Evolutionary conservation across 1,139 yeast genomes (phyloP).

Genomic region (Suhomyces wounanorum): DNA sequence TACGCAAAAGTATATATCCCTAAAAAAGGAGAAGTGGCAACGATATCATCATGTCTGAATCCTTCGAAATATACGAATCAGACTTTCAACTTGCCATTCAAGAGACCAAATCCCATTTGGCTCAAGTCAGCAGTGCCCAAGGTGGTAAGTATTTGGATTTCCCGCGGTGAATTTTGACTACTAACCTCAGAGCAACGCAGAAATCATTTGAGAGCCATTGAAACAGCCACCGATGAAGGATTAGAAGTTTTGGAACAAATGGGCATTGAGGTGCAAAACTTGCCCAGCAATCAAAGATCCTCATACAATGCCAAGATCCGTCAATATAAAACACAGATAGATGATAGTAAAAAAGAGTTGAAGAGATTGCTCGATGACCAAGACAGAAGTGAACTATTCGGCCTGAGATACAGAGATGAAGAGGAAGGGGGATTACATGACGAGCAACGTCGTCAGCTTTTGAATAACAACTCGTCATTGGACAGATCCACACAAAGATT

Average conservation of each 20-base stretch:
- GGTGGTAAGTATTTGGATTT: constrained; percentile 46
- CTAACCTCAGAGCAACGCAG: constrained; percentile 30
- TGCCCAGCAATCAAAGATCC: constrained; percentile 71
- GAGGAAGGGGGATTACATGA: constrained; percentile 45
- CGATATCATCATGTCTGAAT: constrained; percentile 48
- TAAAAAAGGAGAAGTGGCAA: constrained; percentile 8
- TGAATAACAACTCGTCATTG: constrained; percentile 76
- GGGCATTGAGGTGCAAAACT: constrained; percentile 76
- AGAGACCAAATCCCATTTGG: constrained; percentile 68
- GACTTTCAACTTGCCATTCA: constrained; percentile 73
- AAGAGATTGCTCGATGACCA: constrained; percentile 58
- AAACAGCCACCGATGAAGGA: constrained; percentile 73
- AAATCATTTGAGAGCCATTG: constrained; percentile 58
- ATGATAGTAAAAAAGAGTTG: constrained; percentile 54
- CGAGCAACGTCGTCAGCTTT: constrained; percentile 78
- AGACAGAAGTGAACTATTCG: constrained; percentile 69
- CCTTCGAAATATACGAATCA: constrained; percentile 68
- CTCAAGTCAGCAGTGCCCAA: constrained; percentile 53
- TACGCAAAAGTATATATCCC: not conserved
- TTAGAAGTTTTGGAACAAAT: constrained; percentile 79
- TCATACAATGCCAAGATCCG: constrained; percentile 71
- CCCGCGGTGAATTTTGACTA: not conserved
- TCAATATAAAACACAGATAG: constrained; percentile 63
- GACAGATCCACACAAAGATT: constrained; percentile 84
- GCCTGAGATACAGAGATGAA: constrained; percentile 44